Evolutionary conservation across 2,329 filamentous ascomycete species (phyloP), one percentile per base, ranked within the genome.

Genomic region (Colletotrichum zoysiae): DNA sequence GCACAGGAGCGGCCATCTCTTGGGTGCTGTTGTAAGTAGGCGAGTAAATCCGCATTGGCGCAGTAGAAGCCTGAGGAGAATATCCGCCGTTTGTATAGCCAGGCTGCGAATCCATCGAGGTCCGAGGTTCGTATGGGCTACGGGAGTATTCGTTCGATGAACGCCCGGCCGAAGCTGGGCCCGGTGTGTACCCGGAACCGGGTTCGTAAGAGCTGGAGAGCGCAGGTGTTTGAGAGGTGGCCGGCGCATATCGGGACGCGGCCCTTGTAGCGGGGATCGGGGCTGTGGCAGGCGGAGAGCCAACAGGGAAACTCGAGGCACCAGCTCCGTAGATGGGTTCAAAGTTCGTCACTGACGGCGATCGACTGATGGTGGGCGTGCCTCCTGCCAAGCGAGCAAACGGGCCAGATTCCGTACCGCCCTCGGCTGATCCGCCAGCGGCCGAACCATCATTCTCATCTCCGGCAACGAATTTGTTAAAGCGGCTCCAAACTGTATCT

Each of bases 381-480:
- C 90, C 90, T n/a, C 92, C 90, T 38, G 92, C 87, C 64, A 98
- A 90, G 65, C 92, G 92, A 9, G 93, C 92, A 80, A 99, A 98
- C 1, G 94, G 95, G 0, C 95, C 94, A 64, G 88, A 81, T 71
- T 93, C 92, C 26, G 80, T 82, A 61, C 88, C 88, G 44, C 81
- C 85, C 56, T 89, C 89, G 65, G 86, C 87, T 6, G 84, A 85
- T 16, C 89, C 85, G 11, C 85, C 89, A 65, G 87, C 87, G 0
- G 88, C 89, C 12, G 86, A 86, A 44, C 86, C 86, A 63, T 94
- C 92, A 64, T 89, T 89, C 66, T 98, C 95, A 71, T 98, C 95
- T 18, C 96, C 97, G 63, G 93, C 91, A 73, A 99, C 95, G 78
- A 99, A 99, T 78, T 95, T 98, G 82, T 95, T 98, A 83, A 99